These are phyloP conservation scores for Lignosus rhinocerotis DNA, from an alignment of 1,284 basidiomycete genomes.

Conservation along the genomic window DNA sequence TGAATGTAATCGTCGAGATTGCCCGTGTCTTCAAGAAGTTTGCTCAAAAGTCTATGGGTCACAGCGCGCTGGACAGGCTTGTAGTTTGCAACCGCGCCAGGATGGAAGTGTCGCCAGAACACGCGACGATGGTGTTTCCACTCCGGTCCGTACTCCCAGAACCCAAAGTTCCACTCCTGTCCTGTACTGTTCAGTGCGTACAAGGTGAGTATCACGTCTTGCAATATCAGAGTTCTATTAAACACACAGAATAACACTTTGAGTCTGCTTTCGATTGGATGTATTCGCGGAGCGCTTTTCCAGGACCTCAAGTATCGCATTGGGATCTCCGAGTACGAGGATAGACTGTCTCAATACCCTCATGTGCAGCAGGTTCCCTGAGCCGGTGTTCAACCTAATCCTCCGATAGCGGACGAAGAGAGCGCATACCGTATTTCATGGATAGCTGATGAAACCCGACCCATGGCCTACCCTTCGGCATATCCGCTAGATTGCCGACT, in stretches of 20 bases:
- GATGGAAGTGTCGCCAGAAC: conserved; percentile 23
- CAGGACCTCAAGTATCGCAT: conserved; percentile 20
- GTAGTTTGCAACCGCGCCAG: conserved; percentile 13
- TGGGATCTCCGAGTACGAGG: conserved; percentile 10
- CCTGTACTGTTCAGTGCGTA: neutral
- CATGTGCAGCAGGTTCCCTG: too few relatives aligned
- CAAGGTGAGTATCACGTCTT: too few relatives aligned
- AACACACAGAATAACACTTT: conserved; percentile 18
- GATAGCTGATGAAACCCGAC: neutral
- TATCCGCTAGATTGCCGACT: conserved; percentile 8
- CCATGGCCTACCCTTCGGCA: conserved; percentile 5
- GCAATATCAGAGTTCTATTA: neutral
- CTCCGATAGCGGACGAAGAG: too few relatives aligned
- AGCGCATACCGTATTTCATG: conserved; percentile 3
- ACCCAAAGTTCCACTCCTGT: neutral
- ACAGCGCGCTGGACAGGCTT: conserved; percentile 9
- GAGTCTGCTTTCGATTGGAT: conserved; percentile 13
- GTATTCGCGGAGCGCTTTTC: conserved; percentile 26
- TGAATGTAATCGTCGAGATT: conserved; percentile 4
- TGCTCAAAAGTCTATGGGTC: neutral
- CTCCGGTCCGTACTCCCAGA: conserved; percentile 20
- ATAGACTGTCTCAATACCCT: neutral
- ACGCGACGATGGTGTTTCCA: conserved; percentile 22
- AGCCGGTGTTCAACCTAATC: too few relatives aligned
- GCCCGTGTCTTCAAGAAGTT: conserved; percentile 17